Evolutionary conservation across 2,329 filamentous ascomycete species (phyloP), one percentile per base, ranked within the genome.

Genomic region (Cadophora sp.): DNA sequence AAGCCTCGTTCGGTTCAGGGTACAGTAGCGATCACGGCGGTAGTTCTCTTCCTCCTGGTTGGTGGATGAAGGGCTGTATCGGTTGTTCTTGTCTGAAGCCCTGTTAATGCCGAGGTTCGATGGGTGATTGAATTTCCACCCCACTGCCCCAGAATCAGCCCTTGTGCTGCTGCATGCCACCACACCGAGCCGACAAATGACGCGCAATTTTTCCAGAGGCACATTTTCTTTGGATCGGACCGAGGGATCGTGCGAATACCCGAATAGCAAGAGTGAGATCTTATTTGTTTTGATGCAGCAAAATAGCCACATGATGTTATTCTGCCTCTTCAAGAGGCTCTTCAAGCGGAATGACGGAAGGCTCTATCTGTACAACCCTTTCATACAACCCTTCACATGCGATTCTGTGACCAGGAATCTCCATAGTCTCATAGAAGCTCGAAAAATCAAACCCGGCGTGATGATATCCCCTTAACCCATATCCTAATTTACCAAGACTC

Each of bases 21-120:
- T 59, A 59, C 55, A 19, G 62, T 27, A 29, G 31, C 27, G 50
- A 64, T 64, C 53, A 24, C 53, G 22, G 51, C 31, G 31, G 62
- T 51, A 24, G n/a, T 70, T 69, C 26, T 66, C 34, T 27, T 24
- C 26, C 40, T 64, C 69, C 62, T 71, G 71, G 69, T 69, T 72
- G 71, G 69, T 64, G 67, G 34, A 24, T 34, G 66, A 51, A 37
- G 55, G 37, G 50, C 16, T 31, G 40, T 29, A 43, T 63, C 65
- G 67, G 62, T 51, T 53, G 66, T 59, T 59, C 31, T 65, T 51
- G 50, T 37, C 64, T 64, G 65, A 62, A 46, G 58, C 59, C 6
- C 55, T 31, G 26, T 37, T 14, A 11, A 40, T 56, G 62, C 48
- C 51, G 62, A 64, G 62, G 62, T 40, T 43, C 37, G 14, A 43